Conservation (phyloP, 768 basidiomycete genomes). For the Boletus subcaerulescens region DNA sequence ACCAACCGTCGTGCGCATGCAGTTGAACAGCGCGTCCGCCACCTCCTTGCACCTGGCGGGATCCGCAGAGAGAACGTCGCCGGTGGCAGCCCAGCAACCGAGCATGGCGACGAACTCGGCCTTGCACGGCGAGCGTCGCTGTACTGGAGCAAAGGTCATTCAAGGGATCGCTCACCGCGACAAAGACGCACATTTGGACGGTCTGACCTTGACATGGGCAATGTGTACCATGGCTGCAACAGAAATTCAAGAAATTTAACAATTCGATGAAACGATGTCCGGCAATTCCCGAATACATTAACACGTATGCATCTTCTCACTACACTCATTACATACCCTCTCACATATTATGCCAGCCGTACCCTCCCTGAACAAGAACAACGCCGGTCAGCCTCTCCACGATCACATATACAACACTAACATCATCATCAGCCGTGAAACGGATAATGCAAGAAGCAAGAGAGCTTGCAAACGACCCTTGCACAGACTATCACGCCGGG, state of each 20-base stretch:
- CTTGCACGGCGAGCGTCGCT: constrained; percentile 17
- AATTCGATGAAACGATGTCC: background rate
- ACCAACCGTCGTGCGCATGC: constrained; percentile 84
- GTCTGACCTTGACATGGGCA: constrained; percentile 76
- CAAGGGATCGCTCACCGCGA: background rate
- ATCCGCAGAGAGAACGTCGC: constrained; percentile 53
- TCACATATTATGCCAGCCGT: too few relatives aligned
- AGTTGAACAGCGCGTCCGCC: constrained; percentile 64
- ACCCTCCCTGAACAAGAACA: constrained; percentile 75
- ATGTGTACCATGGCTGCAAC: constrained; percentile 57
- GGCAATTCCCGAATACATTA: constrained; percentile 11
- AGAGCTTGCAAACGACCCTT: constrained; percentile 82
- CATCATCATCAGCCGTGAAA: constrained; percentile 67
- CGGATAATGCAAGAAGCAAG: constrained; percentile 95
- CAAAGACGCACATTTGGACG: constrained; percentile 54
- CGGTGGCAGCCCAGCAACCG: constrained; percentile 79
- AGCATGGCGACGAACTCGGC: constrained; percentile 75
- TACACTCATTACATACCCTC: too few relatives aligned
- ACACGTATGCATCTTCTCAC: constrained; percentile 1
- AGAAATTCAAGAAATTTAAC: too few relatives aligned
- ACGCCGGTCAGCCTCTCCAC: constrained; percentile 57
- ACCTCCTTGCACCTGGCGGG: constrained; percentile 50
- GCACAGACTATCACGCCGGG: constrained; percentile 80
- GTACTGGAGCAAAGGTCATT: constrained; percentile 1
- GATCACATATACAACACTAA: background rate